A percentile compares a stretch with the other conserved stretches of the same genome.
Evolutionary conservation across 2,329 filamentous ascomycete genomes (phyloP).

Genomic region (Cladosporium velox): DNA sequence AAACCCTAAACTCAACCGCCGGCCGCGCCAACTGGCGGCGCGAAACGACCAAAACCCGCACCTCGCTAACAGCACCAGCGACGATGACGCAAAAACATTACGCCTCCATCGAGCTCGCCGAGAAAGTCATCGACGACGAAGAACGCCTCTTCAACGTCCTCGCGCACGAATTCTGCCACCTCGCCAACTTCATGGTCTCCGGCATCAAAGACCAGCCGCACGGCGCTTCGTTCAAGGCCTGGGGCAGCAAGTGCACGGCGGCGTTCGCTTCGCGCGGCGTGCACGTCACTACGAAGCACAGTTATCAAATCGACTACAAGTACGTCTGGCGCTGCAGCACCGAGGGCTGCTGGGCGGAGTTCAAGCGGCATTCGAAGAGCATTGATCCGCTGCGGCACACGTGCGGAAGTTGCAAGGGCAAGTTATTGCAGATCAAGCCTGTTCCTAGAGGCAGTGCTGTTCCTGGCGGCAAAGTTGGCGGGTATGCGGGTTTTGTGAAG

Average conservation of each 20-base stretch:
- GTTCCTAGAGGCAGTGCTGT: slow-evolving; percentile 55
- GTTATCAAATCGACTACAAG: slow-evolving; percentile 87
- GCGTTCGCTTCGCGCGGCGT: slow-evolving; percentile 64
- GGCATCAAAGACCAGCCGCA: slow-evolving; percentile 76
- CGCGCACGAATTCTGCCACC: slow-evolving; percentile 95
- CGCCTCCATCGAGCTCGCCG: slow-evolving; percentile 82
- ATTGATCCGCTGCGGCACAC: slow-evolving; percentile 71
- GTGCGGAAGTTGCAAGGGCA: slow-evolving; percentile 73
- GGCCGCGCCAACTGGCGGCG: slow-evolving; percentile 59
- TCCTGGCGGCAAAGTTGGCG: slow-evolving; percentile 40
- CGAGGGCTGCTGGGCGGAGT: slow-evolving; percentile 65
- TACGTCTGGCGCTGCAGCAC: slow-evolving; percentile 77
- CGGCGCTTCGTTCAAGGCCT: slow-evolving; percentile 79
- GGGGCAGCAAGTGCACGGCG: slow-evolving; percentile 61
- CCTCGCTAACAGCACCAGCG: slow-evolving; percentile 27
- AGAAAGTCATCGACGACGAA: slow-evolving; percentile 81
- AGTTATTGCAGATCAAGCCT: slow-evolving; percentile 76
- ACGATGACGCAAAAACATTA: slow-evolving; percentile 43
- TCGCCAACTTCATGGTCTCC: slow-evolving; percentile 87
- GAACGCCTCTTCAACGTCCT: slow-evolving; percentile 81
- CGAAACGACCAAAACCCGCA: slow-evolving; percentile 43
- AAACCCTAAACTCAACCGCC: slow-evolving; percentile 77
- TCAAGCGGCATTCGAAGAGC: slow-evolving; percentile 82
- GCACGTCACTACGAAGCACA: slow-evolving; percentile 84
- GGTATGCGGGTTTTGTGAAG: slow-evolving; percentile 65